Conservation (phyloP, 805 yeast species). For the Metschnikowia borealis region DNA sequence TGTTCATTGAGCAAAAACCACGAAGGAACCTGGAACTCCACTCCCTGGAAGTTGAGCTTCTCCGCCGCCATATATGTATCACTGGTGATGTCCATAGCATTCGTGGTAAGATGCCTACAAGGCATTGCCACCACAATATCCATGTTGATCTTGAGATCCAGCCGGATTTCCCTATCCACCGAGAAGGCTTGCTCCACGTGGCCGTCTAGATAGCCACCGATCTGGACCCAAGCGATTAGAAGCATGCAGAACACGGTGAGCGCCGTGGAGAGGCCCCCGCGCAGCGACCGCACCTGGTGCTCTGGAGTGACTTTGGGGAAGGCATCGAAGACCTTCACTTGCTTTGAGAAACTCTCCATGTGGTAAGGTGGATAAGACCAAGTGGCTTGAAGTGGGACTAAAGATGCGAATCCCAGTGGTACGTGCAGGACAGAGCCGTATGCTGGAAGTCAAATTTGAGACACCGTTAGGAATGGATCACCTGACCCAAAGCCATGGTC, state of each 20-base stretch:
- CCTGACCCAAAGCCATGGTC: too few relatives aligned
- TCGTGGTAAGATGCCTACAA: slow-evolving; percentile 70
- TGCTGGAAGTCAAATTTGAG: background rate
- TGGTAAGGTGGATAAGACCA: background rate
- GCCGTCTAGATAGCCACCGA: slow-evolving; percentile 85
- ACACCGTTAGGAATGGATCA: too few relatives aligned
- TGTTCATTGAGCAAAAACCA: slow-evolving; percentile 44
- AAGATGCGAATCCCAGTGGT: background rate
- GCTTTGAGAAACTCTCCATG: slow-evolving; percentile 35
- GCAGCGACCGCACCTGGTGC: slow-evolving; percentile 66
- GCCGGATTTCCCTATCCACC: slow-evolving; percentile 60
- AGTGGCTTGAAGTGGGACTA: background rate
- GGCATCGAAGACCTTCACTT: slow-evolving; percentile 46
- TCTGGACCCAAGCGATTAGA: slow-evolving; percentile 75
- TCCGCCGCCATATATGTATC: slow-evolving; percentile 80
- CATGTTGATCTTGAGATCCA: slow-evolving; percentile 63
- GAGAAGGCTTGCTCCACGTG: slow-evolving; percentile 69
- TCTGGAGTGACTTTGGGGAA: slow-evolving; percentile 43
- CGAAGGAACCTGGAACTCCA: slow-evolving; percentile 51
- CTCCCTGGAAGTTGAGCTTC: slow-evolving; percentile 65
- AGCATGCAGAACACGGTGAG: slow-evolving; percentile 58
- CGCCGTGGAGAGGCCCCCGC: slow-evolving; percentile 75
- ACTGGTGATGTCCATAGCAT: slow-evolving; percentile 70
- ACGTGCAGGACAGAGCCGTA: background rate
- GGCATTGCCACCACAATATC: slow-evolving; percentile 83